phyloP scores from a whole-genome alignment of 805 yeast genomes.

The Sugiyamaella marilandica region DNA sequence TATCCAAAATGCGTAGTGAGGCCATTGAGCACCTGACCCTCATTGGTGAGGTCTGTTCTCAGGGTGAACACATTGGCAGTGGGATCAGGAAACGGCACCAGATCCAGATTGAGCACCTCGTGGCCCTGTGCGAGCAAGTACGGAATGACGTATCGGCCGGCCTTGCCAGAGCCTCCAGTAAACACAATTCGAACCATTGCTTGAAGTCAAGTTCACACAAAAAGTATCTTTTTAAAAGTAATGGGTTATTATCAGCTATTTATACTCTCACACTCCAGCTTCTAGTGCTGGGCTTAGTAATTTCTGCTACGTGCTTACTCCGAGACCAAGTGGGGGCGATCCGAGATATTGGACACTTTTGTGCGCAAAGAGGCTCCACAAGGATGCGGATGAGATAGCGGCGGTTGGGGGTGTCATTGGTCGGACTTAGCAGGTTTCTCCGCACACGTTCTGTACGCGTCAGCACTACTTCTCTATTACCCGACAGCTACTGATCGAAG shows the following conservation, averaged over 20 bases:
- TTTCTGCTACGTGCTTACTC: background rate
- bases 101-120: constrained; percentile 13
- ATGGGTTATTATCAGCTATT: background rate
- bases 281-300: background rate
- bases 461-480: too few species aligned
- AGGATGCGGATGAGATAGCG: too few species aligned
- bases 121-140: constrained; percentile 16
- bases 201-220: background rate
- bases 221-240: too few species aligned
- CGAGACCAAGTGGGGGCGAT: background rate
- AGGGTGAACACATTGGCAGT: constrained; percentile 11
- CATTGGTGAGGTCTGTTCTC: constrained; percentile 13
- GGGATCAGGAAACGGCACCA: constrained; percentile 17
- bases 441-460: too few species aligned
- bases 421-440: too few species aligned
- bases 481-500: too few species aligned
- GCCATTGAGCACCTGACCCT: constrained; percentile 18
- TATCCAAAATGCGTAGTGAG: constrained; percentile 11
- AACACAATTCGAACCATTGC: constrained; percentile 9
- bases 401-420: too few species aligned
- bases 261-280: background rate
- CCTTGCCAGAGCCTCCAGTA: constrained; percentile 17
- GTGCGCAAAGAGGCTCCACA: too few species aligned
- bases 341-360: background rate
- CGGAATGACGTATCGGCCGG: constrained; percentile 12